phyloP scores from a whole-genome alignment of 495 filamentous ascomycete species.

The Penicillium steckii region DNA sequence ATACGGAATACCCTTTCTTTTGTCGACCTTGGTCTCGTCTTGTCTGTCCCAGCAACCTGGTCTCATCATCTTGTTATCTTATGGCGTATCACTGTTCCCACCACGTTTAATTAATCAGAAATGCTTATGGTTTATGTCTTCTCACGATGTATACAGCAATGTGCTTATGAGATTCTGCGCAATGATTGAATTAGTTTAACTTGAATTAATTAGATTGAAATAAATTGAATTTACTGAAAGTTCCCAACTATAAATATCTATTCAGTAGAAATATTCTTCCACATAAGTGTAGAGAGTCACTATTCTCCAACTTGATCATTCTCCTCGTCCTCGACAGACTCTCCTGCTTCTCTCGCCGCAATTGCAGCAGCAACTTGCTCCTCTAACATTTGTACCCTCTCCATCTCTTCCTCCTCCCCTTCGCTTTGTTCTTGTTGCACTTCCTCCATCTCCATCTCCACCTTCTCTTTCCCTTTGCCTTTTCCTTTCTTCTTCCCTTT shows the following conservation, averaged over 20 bases:
- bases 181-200: conserved; percentile 13
- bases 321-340: conserved; percentile 18
- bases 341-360: conserved; percentile 26
- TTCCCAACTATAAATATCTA: no score
- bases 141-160: conserved; percentile 13
- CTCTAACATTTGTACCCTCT: conserved; percentile 31
- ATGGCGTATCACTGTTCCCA: background rate
- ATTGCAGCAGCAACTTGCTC: conserved; percentile 27
- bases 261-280: no score
- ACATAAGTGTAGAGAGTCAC: no score
- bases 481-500: conserved; percentile 18
- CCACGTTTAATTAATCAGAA: conserved; percentile 12
- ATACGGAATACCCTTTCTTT: conserved; percentile 11
- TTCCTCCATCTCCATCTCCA: conserved; percentile 1
- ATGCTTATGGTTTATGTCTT: conserved; percentile 13
- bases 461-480: conserved; percentile 13
- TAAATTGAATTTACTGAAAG: no score
- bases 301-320: conserved; percentile 13
- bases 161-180: background rate
- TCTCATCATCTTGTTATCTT: background rate
- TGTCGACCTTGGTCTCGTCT: background rate
- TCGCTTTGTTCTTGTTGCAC: conserved; percentile 26
- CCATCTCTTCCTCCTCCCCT: conserved; percentile 37
- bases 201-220: background rate
- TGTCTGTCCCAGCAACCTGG: background rate